Base-by-base conservation (phyloP, 371 early-diverging fungal genomes). In the Lichtheimia hyalospora region DNA sequence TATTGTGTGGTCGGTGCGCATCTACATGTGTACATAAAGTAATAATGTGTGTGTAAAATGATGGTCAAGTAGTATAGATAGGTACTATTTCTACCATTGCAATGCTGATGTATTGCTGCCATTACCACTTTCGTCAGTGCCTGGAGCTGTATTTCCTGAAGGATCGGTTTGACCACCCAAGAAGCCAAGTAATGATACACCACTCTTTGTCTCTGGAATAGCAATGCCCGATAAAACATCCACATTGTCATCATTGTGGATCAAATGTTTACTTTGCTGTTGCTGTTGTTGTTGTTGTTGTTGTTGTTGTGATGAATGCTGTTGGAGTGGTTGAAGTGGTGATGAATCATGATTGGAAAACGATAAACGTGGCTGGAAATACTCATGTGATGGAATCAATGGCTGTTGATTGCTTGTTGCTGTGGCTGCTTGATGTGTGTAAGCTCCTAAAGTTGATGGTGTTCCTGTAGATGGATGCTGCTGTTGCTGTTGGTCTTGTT, bases 341-440 rank as follows among this genome's bases (percentile, higher is more conserved):
- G 34, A 34, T 34, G 34, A 2, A 34, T 34, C 34, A 34, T 34
- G 34, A 34, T 34, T 34, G 34, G 46, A 46, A 10, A 46, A 46
- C 14, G n/a, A n/a, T 7, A 21, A 18, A 6, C 46, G n/a, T n/a
- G 46, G 58, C 42, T 64, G 64, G 25, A 58, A 58, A 14, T 54
- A 54, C 16, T 61, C 55, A 25, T 59, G 57, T 15, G 67, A 62
- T 27, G 65, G 58, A 6, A 65, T 65, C 55, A 65, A 27, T 4
- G 65, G 55, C 34, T 40, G 27, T 57, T 62, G 55, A 52, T 39
- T 51, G 12, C 41, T 41, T 40, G 51, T 25, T 25, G 54, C 54
- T 2, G 61, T 52, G 2, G 60, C 3, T 44, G 8, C 43, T 28
- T 13, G 16, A 20, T 34, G 34, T 34, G 39, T 8, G 3, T 40